Evolutionary conservation across 1,139 yeast species (phyloP), one percentile per base, ranked within the genome.

Genomic region (Geotrichum aggregatum): DNA sequence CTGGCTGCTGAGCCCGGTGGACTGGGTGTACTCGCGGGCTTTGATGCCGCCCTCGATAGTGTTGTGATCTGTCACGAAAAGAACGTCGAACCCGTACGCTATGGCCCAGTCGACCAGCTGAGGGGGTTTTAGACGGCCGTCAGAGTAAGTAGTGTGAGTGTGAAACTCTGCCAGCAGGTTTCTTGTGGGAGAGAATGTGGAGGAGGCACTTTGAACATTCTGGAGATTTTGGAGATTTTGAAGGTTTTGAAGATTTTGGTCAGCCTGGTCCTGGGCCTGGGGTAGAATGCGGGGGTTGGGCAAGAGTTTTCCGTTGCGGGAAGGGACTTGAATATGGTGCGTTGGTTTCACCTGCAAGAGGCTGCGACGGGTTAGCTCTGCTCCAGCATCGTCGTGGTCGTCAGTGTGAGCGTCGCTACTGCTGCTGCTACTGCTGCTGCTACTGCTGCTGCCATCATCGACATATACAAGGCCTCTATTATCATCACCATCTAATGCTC

Each of bases 21-120:
- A n/a, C 24, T 50, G 47, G 2, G 61, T 61, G 46, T 57, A 49
- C 16, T 47, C 43, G 36, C 40, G 45, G 1, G 65, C 65, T 10
- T 42, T 50, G 7, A 56, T 48, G 4, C 64, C 64, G 6, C 65
- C 65, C 3, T 47, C 54, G 19, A 62, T 40, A 16, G 55, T 55
- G 43, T 62, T 62, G 42, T 62, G 66, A 41, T 62, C 66, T 3
- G 66, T 61, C 19, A 61, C 64, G 44, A 61, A 58, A 13, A 62
- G 49, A 2, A 54, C 61, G 11, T 54, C 36, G 41, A 61, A 59
- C 7, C 65, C 66, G 47, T 62, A 62, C 3, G 65, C 63, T 28
- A 55, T 39, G 3, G 66, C 66, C 66, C 65, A 62, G 51, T 61
- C 62, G 18, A 62, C 64, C 19, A 61, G 51, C 50, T 62, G 65